Conservation (phyloP, 257 asterid species). For the Solanum medicagineum region DNA sequence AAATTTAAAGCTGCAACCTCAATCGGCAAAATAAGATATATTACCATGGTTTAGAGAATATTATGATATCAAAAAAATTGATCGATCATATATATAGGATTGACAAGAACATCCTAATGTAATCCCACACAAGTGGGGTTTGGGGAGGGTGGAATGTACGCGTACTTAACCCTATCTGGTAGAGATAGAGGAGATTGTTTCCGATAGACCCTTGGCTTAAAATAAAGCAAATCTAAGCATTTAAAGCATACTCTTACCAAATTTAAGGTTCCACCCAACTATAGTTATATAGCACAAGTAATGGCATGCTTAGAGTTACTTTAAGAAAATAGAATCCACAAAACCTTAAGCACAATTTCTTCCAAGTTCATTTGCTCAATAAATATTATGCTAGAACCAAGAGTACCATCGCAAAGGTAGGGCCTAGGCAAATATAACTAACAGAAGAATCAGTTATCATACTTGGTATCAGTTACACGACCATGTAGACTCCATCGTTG, state of each 20-base stretch:
- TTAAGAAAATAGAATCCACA: neutral
- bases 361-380: neutral
- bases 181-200: too few species aligned
- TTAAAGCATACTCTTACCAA: neutral
- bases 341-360: neutral
- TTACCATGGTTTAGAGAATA: neutral
- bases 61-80: neutral
- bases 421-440: neutral
- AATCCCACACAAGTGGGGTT: too few species aligned
- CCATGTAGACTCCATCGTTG: slow-evolving; percentile 96
- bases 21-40: neutral
- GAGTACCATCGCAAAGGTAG: neutral
- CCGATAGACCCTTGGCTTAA: too few species aligned
- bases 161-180: too few species aligned
- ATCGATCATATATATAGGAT: too few species aligned
- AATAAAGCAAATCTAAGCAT: neutral
- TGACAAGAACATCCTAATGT: too few species aligned
- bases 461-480: slow-evolving; percentile 76
- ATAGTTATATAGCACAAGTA: neutral
- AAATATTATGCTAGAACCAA: neutral
- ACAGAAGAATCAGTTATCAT: slow-evolving; percentile 5
- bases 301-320: neutral
- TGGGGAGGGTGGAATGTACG: too few species aligned
- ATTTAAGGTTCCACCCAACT: neutral
- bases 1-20: neutral